Conservation (phyloP, 352 stramenopile species). For the Phytopythium mirpurense region DNA sequence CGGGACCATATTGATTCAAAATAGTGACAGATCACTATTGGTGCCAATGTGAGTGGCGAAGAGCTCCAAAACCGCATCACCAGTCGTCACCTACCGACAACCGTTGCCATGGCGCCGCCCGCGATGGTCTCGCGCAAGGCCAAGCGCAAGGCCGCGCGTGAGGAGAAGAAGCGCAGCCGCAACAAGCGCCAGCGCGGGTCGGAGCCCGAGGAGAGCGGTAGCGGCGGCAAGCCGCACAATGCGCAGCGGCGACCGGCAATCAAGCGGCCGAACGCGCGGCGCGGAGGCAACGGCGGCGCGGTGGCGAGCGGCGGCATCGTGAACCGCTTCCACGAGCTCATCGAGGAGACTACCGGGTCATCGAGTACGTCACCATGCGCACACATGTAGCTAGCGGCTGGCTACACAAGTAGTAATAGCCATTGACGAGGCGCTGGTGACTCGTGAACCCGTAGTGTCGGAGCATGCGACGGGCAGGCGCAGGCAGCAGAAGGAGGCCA, state of each 20-base stretch:
- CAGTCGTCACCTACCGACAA: background rate
- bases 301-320: slow-evolving; percentile 20
- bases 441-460: background rate
- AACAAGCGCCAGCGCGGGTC: slow-evolving; percentile 48
- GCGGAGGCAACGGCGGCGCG: slow-evolving; percentile 8
- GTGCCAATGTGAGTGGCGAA: background rate
- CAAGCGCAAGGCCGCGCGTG: slow-evolving; percentile 73
- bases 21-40: background rate
- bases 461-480: background rate
- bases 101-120: slow-evolving; percentile 14
- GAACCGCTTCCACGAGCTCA: slow-evolving; percentile 80
- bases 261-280: slow-evolving; percentile 6
- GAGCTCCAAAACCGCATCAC: background rate
- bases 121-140: slow-evolving; percentile 49
- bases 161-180: slow-evolving; percentile 72
- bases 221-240: slow-evolving; percentile 5
- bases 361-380: slow-evolving; percentile 14
- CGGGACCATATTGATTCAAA: background rate
- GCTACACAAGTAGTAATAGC: background rate
- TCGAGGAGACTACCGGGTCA: slow-evolving; percentile 50
- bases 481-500: slow-evolving; percentile 15
- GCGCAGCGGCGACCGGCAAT: slow-evolving; percentile 7
- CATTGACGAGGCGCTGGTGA: background rate
- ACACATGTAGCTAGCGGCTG: background rate
- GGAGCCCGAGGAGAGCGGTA: slow-evolving; percentile 6